Percentiles rank a stretch among this genome's conserved stretches.
Conservation (phyloP, 2,329 filamentous ascomycete species). For the Pseudocercospora crystallina region DNA sequence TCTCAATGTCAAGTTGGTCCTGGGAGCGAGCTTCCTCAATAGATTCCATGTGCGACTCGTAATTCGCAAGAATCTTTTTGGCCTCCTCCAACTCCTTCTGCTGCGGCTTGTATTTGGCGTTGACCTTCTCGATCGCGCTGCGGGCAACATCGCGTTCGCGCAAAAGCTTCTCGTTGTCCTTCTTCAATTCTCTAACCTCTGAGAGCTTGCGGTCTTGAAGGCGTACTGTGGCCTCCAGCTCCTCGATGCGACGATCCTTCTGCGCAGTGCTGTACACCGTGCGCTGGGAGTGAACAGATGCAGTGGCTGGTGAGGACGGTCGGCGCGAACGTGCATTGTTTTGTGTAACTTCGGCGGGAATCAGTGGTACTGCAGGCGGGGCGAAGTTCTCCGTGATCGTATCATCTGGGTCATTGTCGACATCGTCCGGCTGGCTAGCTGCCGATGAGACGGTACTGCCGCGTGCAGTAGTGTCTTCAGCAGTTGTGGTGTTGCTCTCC, state of each 20-base stretch:
- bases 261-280: conserved; percentile 49
- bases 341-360: conserved; percentile 24
- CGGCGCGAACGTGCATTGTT: conserved; percentile 28
- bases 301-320: conserved; percentile 34
- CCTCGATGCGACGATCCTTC: conserved; percentile 71
- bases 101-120: conserved; percentile 82
- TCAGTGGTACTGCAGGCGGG: conserved; percentile 30
- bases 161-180: conserved; percentile 72
- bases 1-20: conserved; percentile 79
- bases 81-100: conserved; percentile 76
- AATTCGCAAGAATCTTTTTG: conserved; percentile 74
- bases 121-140: conserved; percentile 83
- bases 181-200: conserved; percentile 83
- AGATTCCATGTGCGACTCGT: conserved; percentile 66
- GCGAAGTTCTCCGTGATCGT: conserved; percentile 30
- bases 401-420: conserved; percentile 24
- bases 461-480: conserved; percentile 24
- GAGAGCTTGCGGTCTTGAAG: conserved; percentile 82
- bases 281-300: conserved; percentile 32
- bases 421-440: conserved; percentile 24
- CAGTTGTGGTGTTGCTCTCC: conserved; percentile 22
- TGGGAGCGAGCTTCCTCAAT: conserved; percentile 76
- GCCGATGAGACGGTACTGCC: conserved; percentile 23
- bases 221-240: conserved; percentile 82
- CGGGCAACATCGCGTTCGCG: conserved; percentile 77